Evolutionary conservation across 108 stramenopile species (phyloP).

Genomic region (Cyclotella atomus): DNA sequence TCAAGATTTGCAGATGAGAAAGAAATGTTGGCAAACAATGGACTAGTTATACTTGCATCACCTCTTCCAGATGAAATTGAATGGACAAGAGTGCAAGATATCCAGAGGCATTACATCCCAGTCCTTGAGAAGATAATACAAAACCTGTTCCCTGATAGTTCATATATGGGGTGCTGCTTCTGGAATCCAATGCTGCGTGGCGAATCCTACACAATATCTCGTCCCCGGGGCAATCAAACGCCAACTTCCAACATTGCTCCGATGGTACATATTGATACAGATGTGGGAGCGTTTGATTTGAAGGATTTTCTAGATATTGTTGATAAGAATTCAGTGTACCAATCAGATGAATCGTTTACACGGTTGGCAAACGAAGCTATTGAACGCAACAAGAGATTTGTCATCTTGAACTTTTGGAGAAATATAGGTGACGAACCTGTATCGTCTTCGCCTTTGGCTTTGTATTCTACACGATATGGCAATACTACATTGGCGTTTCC

Average conservation of each 20-base stretch:
- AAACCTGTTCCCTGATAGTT: conserved; percentile 3
- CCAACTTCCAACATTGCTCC: conserved; percentile 55
- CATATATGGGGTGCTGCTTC: conserved; percentile 16
- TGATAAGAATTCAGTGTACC: conserved; percentile 46
- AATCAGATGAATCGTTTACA: conserved; percentile 9
- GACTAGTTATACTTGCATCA: conserved; percentile 18
- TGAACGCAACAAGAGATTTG: conserved; percentile 45
- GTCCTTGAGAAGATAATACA: conserved; percentile 14
- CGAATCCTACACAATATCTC: conserved; percentile 32
- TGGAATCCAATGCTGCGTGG: conserved; percentile 70
- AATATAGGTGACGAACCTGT: conserved; percentile 34
- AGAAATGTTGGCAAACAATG: conserved; percentile 25
- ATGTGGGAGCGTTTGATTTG: conserved; percentile 60
- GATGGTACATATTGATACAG: conserved; percentile 64
- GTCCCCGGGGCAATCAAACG: background rate
- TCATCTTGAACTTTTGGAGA: conserved; percentile 60
- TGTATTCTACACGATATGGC: conserved; percentile 49
- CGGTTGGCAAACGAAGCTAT: conserved; percentile 4
- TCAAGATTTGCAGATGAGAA: conserved; percentile 3
- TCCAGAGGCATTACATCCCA: conserved; percentile 17
- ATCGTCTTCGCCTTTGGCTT: conserved; percentile 40
- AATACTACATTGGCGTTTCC: conserved; percentile 44
- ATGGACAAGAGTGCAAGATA: conserved; percentile 22
- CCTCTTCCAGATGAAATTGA: background rate
- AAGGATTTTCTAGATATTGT: conserved; percentile 51